These are phyloP conservation scores for Neopestalotiopsis sp. DNA, from an alignment of 2,329 filamentous ascomycete species.

Conservation along the genomic window DNA sequence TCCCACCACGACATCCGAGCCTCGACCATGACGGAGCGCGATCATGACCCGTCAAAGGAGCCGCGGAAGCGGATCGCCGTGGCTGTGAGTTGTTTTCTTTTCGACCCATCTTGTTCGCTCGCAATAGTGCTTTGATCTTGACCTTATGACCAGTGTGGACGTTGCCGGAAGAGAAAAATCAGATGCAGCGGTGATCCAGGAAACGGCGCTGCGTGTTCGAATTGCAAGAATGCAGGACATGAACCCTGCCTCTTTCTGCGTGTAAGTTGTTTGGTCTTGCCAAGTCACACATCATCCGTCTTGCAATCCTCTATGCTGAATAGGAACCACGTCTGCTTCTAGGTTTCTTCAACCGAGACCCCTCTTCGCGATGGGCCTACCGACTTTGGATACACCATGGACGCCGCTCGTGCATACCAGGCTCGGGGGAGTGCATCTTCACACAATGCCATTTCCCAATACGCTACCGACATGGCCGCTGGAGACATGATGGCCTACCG, in stretches of 20 bases:
- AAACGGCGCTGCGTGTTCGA: conserved; percentile 77
- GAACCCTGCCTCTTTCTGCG: conserved; percentile 80
- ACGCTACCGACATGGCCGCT: conserved; percentile 37
- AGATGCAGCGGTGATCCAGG: conserved; percentile 87
- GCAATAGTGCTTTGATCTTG: not conserved
- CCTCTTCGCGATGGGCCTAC: conserved; percentile 36
- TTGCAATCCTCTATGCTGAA: not conserved
- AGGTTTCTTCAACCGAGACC: conserved; percentile 46
- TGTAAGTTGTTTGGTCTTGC: conserved; percentile 52
- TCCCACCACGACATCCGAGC: conserved; percentile 42
- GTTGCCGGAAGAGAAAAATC: conserved; percentile 93
- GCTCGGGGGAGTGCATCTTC: conserved; percentile 33
- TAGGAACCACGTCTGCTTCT: not conserved
- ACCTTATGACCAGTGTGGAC: conserved; percentile 68
- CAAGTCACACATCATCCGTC: not conserved
- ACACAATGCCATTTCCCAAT: conserved; percentile 37
- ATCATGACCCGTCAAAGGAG: conserved; percentile 46
- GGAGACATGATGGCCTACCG: conserved; percentile 41
- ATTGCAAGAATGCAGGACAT: conserved; percentile 77
- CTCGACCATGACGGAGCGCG: conserved; percentile 46
- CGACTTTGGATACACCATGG: conserved; percentile 42
- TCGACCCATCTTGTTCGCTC: not conserved
- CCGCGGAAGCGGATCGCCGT: conserved; percentile 64
- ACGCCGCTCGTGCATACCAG: conserved; percentile 40
- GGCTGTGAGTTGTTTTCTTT: conserved; percentile 51